Evolutionary conservation across 768 basidiomycete species (phyloP), one percentile per base, ranked within the genome.

Genomic region (Boletus rubroflammeus): DNA sequence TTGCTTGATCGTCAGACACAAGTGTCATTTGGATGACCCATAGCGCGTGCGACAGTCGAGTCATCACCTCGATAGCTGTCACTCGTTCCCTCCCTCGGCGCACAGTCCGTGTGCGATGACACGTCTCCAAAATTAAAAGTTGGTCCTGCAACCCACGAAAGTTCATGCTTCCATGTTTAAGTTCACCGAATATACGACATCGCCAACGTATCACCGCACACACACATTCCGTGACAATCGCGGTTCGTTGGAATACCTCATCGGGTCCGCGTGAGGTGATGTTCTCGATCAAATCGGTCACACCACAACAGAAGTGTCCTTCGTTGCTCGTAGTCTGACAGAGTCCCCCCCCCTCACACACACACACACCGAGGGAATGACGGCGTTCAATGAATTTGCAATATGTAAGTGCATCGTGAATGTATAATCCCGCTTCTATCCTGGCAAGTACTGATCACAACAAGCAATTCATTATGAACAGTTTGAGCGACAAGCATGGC

Each of bases 141-240:
- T 25, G 43, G 23, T 32, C 32, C 15, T 23, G 28, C 28, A 13
- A 45, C 14, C 14, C n/a, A 44, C 38, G 26, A 23, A 43, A 15
- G 38, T 51, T 47, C 36, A 23, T 9, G 8, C 17, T 6, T 38
- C 9, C 44, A 10, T 32, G 26, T 26, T 32, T 21, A 25, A 25
- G 13, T 38, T 48, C 38, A 44, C 23, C 21, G 23, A 38, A 2
- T 13, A 11, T 6, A 47, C 11, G 44, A 54, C 19, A 42, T 45
- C 17, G 11, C 54, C 56, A 15, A 38, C 40, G n/a, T 53, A 64
- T 55, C 60, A n/a, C 63, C 62, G 51, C 59, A 40, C 34, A 13
- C 39, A 7, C 42, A 26, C 17, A 36, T 25, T 19, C 17, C 47
- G 40, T 58, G 51, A 45, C 50, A 45, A 55, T 36, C 51, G 38